A percentile compares a stretch with the other conserved stretches of the same genome.
Conservation (phyloP, 2,329 filamentous ascomycete species). For the Cytospora chrysosperma region DNA sequence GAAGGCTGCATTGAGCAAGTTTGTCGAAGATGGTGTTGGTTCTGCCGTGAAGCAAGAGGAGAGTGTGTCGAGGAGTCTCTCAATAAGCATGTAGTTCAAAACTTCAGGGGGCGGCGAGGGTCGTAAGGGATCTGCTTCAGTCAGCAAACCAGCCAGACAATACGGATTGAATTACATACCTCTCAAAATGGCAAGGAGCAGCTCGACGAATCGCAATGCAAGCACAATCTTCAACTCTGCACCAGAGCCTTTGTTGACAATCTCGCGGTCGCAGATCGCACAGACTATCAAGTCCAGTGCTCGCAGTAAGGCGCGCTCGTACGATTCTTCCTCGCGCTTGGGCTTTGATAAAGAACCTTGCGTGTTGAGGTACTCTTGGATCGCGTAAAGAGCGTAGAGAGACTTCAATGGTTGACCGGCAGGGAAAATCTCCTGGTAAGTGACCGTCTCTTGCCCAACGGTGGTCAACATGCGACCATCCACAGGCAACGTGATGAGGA, state of each 20-base stretch:
- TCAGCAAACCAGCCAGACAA: background rate
- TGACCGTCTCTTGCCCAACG: slow-evolving; percentile 54
- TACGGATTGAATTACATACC: slow-evolving; percentile 37
- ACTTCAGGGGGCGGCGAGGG: slow-evolving; percentile 23
- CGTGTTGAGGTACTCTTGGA: slow-evolving; percentile 60
- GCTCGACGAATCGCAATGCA: slow-evolving; percentile 55
- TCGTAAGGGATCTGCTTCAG: slow-evolving; percentile 22
- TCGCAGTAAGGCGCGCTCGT: slow-evolving; percentile 40
- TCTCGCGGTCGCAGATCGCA: slow-evolving; percentile 58
- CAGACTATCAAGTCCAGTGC: slow-evolving; percentile 56
- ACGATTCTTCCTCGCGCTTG: slow-evolving; percentile 26
- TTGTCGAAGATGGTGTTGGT: slow-evolving; percentile 31
- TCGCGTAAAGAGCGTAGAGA: slow-evolving; percentile 68
- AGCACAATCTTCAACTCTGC: slow-evolving; percentile 49
- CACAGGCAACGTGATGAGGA: slow-evolving; percentile 68
- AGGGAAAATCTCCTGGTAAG: slow-evolving; percentile 65
- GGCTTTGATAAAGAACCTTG: slow-evolving; percentile 26
- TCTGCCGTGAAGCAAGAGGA: slow-evolving; percentile 26
- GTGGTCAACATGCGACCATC: slow-evolving; percentile 60
- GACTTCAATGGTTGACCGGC: slow-evolving; percentile 68
- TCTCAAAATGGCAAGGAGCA: slow-evolving; percentile 54
- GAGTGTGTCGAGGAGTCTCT: slow-evolving; percentile 34
- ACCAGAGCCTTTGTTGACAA: slow-evolving; percentile 46
- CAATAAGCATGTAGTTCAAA: slow-evolving; percentile 32
- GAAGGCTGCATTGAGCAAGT: slow-evolving; percentile 37